These are phyloP conservation scores for Ascochyta pisi DNA, from an alignment of 2,329 filamentous ascomycete species.

Conservation along the genomic window DNA sequence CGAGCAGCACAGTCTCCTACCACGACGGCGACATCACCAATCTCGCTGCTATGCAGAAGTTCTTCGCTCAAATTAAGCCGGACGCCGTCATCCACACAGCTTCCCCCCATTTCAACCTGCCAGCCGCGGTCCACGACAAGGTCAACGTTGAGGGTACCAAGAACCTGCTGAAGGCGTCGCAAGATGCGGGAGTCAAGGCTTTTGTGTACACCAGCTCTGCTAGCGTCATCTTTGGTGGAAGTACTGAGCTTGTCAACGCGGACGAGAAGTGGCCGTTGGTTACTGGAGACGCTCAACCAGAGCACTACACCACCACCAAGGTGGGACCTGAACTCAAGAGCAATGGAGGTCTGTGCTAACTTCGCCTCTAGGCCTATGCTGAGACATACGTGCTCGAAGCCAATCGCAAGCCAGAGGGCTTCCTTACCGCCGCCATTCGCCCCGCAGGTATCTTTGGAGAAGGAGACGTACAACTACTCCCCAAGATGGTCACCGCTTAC, in stretches of 20 bases:
- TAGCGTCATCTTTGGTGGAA: constrained; percentile 56
- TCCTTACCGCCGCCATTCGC: constrained; percentile 59
- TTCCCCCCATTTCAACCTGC: constrained; percentile 52
- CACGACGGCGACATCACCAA: constrained; percentile 60
- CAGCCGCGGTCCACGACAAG: constrained; percentile 54
- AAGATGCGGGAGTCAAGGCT: constrained; percentile 58
- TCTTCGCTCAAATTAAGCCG: constrained; percentile 54
- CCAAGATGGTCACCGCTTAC: constrained; percentile 54
- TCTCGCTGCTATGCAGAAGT: constrained; percentile 47
- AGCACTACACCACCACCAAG: constrained; percentile 61
- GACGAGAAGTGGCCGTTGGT: constrained; percentile 57
- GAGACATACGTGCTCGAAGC: constrained; percentile 57
- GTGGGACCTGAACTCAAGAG: constrained; percentile 23
- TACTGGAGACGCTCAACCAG: constrained; percentile 55
- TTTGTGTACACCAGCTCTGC: constrained; percentile 62
- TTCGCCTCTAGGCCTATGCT: constrained; percentile 49
- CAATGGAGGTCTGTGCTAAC: not conserved
- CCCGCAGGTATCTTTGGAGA: constrained; percentile 61
- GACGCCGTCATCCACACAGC: constrained; percentile 60
- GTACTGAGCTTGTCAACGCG: constrained; percentile 56
- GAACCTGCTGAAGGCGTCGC: constrained; percentile 55
- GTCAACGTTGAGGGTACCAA: constrained; percentile 61
- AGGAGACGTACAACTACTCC: constrained; percentile 56
- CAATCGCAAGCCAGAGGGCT: constrained; percentile 55
- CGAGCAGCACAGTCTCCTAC: constrained; percentile 55